Base-by-base conservation (phyloP, 768 basidiomycete species). In the Coprinopsis strossmayeri region DNA sequence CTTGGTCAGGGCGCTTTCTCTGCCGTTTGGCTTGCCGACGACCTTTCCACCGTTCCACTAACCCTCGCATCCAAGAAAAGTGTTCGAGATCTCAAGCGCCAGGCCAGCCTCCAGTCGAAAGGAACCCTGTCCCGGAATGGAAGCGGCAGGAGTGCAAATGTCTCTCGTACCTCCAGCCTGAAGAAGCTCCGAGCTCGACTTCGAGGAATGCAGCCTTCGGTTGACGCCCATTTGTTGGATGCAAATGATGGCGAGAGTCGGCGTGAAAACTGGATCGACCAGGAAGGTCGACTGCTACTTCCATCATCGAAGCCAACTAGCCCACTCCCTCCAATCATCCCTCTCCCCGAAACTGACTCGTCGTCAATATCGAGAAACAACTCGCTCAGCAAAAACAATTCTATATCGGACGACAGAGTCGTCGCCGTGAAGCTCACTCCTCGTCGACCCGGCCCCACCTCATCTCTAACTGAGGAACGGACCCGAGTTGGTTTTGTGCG, bases 1-100 rank as follows among this genome's bases (percentile, higher is more conserved):
- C 71, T 91, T 2, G 87, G 87, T 18, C 75, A 79, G 28, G 87
- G 87, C 34, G 77, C 85, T 1, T 91, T 91, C 62, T 82, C 80
- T 40, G 73, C 73, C 41, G 87, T 91, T 12, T 89, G 86, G 83
- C 74, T 87, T 5, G 86, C 84, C 1, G 70, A 74, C 38, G 77
- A 78, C 55, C 63, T 76, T 7, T 74, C 73, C 11, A 63, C 61
- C 9, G 64, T 72, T 34, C 70, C 76, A 2, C 64, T 77, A n/a
- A 61, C 71, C 9, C 62, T 72, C 43, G 61, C 64, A 18, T 69
- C 69, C 9, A 69, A 65, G 42, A 66, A 66, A 45, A 69, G 69
- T 48, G 60, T 75, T 49, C 66, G 71, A 25, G 69, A 72, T 55
- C 55, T 73, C 24, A 57, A 64, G 30, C 54, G 60, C 45, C 60